Evolutionary conservation across 441 rosid species (phyloP), one percentile per base, ranked within the genome.

Genomic region (Biscutella laevigata): DNA sequence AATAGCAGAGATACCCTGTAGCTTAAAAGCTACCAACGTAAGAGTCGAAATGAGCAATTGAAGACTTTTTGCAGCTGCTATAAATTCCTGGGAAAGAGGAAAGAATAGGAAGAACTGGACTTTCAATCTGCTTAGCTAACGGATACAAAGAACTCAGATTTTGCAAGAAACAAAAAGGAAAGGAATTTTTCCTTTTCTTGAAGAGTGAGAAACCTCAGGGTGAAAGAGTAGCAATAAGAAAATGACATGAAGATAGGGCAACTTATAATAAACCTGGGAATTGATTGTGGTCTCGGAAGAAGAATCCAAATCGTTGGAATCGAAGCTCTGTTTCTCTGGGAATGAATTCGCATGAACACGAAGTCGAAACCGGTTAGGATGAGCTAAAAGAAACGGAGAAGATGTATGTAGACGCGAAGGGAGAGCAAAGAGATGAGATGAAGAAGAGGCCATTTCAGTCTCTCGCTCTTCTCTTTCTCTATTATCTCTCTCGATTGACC

Each of bases 341-440:
- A 41, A 64, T 50, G 69, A 11, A 41, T 64, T 50, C 4, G 53
- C 69, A 5, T 7, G 9, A 7, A 57, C 9, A 20, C 47, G 41
- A 20, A 58, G 35, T 41, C 64, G 69, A 50, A n/a, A 57, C 64
- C 40, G 48, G 64, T 17, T 43, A 14, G 52, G 47, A n/a, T 52
- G 8, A 24, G 57, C 57, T 34, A 6, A 14, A 4, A 1, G 40
- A 43, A 47, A 15, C 14, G 46, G 49, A 53, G 67, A 44, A 5
- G 53, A 7, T 13, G 57, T 29, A n/a, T 10, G 57, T 4, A 59
- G 49, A 62, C 35, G 35, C 6, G 69, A 40, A 41, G 58, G 59
- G 47, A 64, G 17, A 25, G 58, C 58, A 39, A 64, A 64, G 69
- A 64, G 69, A 64, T 49, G 63, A 48, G 69, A 57, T 57, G 63